Conservation (phyloP, 2,329 filamentous ascomycete species). For the Pseudohalonectria lignicola region DNA sequence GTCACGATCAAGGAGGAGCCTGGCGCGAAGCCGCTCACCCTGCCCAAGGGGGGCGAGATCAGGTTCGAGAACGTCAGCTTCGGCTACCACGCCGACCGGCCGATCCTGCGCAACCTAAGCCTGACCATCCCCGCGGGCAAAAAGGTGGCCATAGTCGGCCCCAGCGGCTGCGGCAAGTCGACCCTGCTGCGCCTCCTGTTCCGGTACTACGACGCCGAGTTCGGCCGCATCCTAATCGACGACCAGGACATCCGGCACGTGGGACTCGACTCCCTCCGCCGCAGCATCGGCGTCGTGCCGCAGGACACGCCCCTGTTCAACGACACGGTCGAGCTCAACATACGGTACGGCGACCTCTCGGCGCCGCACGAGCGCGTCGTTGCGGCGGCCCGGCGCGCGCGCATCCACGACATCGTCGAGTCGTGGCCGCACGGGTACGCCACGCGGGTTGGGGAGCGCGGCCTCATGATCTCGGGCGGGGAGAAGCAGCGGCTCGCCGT, state of each 20-base stretch:
- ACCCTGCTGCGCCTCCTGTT: conserved; percentile 86
- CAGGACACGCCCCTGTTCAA: conserved; percentile 98
- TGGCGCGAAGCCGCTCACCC: conserved; percentile 59
- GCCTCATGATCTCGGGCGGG: conserved; percentile 33
- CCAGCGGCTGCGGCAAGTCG: conserved; percentile 92
- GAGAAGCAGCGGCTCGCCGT: conserved; percentile 47
- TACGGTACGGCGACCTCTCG: conserved; percentile 77
- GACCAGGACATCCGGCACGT: conserved; percentile 85
- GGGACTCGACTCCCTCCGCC: conserved; percentile 69
- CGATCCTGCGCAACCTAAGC: conserved; percentile 74
- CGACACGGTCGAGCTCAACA: conserved; percentile 91
- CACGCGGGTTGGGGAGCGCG: conserved; percentile 63
- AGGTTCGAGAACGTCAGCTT: conserved; percentile 92
- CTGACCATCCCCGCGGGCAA: conserved; percentile 91
- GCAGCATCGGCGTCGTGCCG: conserved; percentile 85
- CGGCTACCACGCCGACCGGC: conserved; percentile 77
- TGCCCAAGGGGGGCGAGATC: conserved; percentile 77
- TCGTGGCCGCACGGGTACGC: conserved; percentile 79
- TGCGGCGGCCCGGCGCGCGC: conserved; percentile 69
- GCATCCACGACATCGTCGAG: conserved; percentile 72
- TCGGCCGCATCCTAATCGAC: conserved; percentile 80
- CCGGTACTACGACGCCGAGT: conserved; percentile 84
- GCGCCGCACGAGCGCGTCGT: conserved; percentile 63
- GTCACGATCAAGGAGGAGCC: conserved; percentile 71
- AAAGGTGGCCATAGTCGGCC: conserved; percentile 91